Evolutionary conservation across 257 asterid species (phyloP).

Genomic region (Cynanchum wilfordii): DNA sequence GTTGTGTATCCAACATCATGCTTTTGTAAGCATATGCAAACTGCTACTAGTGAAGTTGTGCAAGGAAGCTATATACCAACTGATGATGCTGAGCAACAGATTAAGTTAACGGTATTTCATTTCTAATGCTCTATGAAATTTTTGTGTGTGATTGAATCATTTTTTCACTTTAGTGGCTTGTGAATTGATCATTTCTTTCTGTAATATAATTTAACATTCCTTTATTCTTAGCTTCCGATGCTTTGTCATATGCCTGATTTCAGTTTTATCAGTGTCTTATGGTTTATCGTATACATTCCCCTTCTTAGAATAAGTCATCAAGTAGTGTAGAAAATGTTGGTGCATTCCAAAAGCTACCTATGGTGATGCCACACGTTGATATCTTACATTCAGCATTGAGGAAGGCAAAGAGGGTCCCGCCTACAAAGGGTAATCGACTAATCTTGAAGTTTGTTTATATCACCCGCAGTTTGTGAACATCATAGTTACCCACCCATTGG

Average conservation of each 20-base stretch:
- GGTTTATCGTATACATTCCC: slow-evolving; percentile 12
- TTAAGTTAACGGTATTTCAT: slow-evolving; percentile 32
- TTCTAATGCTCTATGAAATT: background rate
- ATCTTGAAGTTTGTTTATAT: slow-evolving; percentile 10
- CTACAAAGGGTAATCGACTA: slow-evolving; percentile 70
- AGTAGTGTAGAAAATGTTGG: slow-evolving; percentile 53
- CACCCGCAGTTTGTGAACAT: slow-evolving; percentile 4
- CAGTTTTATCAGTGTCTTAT: background rate
- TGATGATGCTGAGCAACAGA: slow-evolving; percentile 32
- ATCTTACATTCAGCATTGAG: slow-evolving; percentile 66
- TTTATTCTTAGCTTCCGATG: background rate
- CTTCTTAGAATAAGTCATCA: slow-evolving; percentile 37
- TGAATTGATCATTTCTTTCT: background rate
- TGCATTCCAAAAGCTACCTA: slow-evolving; percentile 95
- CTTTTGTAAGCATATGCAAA: slow-evolving; percentile 66
- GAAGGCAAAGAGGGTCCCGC: slow-evolving; percentile 78
- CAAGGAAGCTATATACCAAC: slow-evolving; percentile 69
- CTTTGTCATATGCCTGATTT: background rate
- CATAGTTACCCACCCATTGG: background rate
- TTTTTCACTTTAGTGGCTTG: background rate
- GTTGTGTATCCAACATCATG: slow-evolving; percentile 32
- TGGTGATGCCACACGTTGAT: slow-evolving; percentile 91
- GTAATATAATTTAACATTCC: background rate
- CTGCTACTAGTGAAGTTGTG: slow-evolving; percentile 57
- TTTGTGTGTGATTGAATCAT: background rate